These are phyloP conservation scores for Larix kaempferi DNA, from an alignment of 75 land plant species.

Conservation along the genomic window DNA sequence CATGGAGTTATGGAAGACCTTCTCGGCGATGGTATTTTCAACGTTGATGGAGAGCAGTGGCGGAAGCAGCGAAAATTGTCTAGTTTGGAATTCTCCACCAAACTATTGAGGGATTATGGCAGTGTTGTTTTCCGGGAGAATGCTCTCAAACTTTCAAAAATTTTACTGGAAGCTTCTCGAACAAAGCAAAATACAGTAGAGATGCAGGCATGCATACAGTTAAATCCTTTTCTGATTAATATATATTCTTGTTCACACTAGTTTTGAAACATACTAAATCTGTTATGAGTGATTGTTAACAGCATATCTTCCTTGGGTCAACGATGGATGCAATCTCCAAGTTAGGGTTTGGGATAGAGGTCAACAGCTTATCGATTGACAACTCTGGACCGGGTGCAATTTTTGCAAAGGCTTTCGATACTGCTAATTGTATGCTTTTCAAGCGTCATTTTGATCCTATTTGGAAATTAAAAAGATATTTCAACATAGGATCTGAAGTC, in stretches of 20 bases:
- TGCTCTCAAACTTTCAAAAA: constrained; percentile 25
- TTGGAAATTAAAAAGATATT: no score
- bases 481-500: no score
- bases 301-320: constrained; percentile 49
- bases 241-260: background rate
- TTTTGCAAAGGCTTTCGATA: constrained; percentile 50
- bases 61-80: constrained; percentile 45
- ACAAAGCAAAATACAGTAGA: constrained; percentile 20
- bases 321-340: constrained; percentile 58
- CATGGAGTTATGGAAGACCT: constrained; percentile 20
- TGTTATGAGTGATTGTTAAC: background rate
- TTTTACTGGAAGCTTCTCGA: constrained; percentile 11
- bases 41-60: constrained; percentile 50
- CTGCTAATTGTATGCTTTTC: constrained; percentile 19
- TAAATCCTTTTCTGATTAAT: background rate
- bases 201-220: constrained; percentile 35
- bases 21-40: constrained; percentile 59
- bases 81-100: constrained; percentile 47
- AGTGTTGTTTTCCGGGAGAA: constrained; percentile 28
- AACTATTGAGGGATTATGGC: constrained; percentile 42
- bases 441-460: no score
- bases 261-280: background rate
- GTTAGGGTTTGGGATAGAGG: constrained; percentile 61
- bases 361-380: constrained; percentile 28
- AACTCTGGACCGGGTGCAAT: constrained; percentile 19